Evolutionary conservation across 495 filamentous ascomycete species (phyloP).

Genomic region (Lasiosphaeris hirsuta): DNA sequence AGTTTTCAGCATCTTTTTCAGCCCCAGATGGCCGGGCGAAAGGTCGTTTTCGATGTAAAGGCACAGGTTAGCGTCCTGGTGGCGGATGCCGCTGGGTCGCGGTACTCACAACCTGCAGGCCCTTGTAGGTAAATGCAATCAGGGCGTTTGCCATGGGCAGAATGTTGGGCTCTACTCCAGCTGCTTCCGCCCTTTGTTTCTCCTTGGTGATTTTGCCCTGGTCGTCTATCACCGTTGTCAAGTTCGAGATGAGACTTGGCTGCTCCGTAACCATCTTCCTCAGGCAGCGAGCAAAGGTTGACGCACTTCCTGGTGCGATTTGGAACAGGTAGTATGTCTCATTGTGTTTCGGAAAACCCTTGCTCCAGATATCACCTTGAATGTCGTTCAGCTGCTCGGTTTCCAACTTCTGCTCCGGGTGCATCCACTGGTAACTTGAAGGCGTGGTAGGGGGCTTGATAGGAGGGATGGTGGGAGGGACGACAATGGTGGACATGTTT

Average conservation of each 20-base stretch:
- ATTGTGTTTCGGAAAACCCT: conserved; percentile 6
- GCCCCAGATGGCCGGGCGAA: background rate
- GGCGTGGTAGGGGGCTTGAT: background rate
- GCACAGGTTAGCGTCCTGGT: background rate
- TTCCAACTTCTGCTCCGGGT: background rate
- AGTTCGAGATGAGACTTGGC: background rate
- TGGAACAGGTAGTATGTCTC: conserved; percentile 4
- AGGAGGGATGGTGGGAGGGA: background rate
- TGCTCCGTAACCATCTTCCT: background rate
- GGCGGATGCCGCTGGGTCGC: background rate
- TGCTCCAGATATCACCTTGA: conserved; percentile 10
- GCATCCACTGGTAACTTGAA: background rate
- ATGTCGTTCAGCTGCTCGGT: conserved; percentile 1
- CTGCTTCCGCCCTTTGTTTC: background rate
- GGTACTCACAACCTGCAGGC: background rate
- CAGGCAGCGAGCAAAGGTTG: background rate
- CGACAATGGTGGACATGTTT: background rate
- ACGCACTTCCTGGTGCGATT: background rate
- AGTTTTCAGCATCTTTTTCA: background rate
- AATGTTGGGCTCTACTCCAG: background rate
- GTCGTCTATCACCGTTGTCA: background rate
- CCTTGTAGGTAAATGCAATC: conserved; percentile 8
- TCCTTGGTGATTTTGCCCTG: background rate
- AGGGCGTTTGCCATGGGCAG: conserved; percentile 3
- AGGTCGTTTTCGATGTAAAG: background rate